Evolutionary conservation across 768 basidiomycete genomes (phyloP), one percentile per base, ranked within the genome.

Genomic region (Lactarius psammicola): DNA sequence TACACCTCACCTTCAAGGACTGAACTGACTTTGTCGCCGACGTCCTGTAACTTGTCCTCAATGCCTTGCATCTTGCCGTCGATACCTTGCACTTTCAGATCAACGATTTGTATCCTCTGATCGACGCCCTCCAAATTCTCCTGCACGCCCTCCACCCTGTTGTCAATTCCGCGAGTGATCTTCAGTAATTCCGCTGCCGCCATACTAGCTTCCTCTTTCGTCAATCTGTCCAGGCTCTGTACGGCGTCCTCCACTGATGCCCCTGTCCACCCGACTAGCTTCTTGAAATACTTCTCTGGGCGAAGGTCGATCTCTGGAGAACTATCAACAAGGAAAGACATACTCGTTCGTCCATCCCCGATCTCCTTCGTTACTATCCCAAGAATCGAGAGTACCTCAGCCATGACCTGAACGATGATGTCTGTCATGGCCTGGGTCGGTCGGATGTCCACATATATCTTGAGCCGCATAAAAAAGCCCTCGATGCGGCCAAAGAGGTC

Each of bases 321-420:
- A 51, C 15, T 51, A 15, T 51, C 23, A 26, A 51, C 49, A 15
- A 5, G 49, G 26, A 51, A 26, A 51, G 49, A 51, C 49, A 17
- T 51, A 51, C 49, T 51, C 23, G 1, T 15, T 26, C 5, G 49
- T 26, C 49, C 13, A 23, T 26, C 26, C 26, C 23, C 13, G 26
- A 51, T 51, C 49, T 51, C 49, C 49, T 51, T 51, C 26, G 49
- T 51, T 51, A 26, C 49, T 13, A 15, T 51, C 49, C 49, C 49
- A 17, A 51, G 49, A 5, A 51, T 51, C 26, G 49, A 26, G 23
- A 51, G 23, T 5, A 51, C 49, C 26, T 26, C 49, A 15, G 49
- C 49, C 49, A 26, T 51, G 13, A 51, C 23, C 49, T 6, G 5
- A 26, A 26, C 26, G 13, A 51, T 13, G 13, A 51, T 26, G 10